Percentiles rank a stretch among this genome's conserved stretches.
Conservation (phyloP, 345 rosid species). For the Eucalyptus coolabah region DNA sequence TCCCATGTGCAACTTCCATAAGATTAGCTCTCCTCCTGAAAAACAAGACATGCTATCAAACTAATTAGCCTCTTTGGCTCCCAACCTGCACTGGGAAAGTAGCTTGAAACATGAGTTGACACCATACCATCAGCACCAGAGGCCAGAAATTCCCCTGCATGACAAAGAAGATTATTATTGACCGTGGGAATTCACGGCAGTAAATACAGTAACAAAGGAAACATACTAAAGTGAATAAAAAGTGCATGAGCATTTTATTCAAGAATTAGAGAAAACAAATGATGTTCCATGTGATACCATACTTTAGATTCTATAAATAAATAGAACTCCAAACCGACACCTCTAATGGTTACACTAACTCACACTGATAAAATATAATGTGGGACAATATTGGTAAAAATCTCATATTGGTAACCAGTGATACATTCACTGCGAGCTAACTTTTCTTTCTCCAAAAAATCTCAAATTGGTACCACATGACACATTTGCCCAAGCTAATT, state of each 20-base stretch:
- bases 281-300: background rate
- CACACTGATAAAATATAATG: background rate
- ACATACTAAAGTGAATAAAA: background rate
- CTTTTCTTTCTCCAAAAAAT: background rate
- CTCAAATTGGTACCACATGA: background rate
- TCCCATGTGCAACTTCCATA: conserved; percentile 68
- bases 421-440: background rate
- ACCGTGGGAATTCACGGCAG: background rate
- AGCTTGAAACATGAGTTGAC: background rate
- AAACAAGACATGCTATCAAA: background rate
- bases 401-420: background rate
- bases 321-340: background rate
- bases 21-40: conserved; percentile 84
- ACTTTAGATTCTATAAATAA: background rate
- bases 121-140: conserved; percentile 94
- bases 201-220: background rate
- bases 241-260: background rate
- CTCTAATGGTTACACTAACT: background rate
- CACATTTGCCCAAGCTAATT: background rate
- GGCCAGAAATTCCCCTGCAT: conserved; percentile 84
- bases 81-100: background rate
- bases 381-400: background rate
- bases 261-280: background rate
- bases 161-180: background rate
- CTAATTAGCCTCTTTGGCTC: background rate